Conservation (phyloP, 2,329 filamentous ascomycete species). For the Aspergillus tamarii region DNA sequence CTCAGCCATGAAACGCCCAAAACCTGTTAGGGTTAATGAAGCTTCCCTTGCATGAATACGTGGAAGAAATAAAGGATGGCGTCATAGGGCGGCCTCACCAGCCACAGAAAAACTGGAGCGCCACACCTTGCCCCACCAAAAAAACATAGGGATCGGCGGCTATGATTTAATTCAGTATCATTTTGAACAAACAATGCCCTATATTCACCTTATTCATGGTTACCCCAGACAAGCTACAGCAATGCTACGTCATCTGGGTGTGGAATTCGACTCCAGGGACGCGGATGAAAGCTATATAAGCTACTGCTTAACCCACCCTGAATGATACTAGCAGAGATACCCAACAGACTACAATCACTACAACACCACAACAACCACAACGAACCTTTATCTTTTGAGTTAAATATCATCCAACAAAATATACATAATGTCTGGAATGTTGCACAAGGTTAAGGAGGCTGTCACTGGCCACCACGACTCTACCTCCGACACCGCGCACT, state of each 20-base stretch:
- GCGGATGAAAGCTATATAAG: background rate
- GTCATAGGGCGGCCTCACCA: background rate
- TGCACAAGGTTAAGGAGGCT: conserved; percentile 52
- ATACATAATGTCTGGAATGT: conserved; percentile 45
- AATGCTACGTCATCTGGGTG: background rate
- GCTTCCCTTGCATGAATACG: too few species aligned
- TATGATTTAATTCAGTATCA: background rate
- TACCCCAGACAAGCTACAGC: background rate
- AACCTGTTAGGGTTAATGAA: background rate
- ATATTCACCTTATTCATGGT: background rate
- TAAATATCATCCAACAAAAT: background rate
- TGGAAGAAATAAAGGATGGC: background rate
- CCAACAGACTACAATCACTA: background rate
- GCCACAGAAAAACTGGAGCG: background rate
- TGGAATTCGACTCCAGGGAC: background rate
- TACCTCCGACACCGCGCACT: background rate
- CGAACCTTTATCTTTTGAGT: background rate
- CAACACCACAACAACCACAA: background rate
- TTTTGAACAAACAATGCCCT: too few species aligned
- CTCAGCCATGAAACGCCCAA: background rate
- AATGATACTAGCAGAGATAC: background rate
- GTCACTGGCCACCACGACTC: conserved; percentile 34
- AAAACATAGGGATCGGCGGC: background rate
- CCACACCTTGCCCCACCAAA: background rate
- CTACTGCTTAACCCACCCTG: background rate